Evolutionary conservation across 257 asterid species (phyloP), one percentile per base, ranked within the genome.

Genomic region (Solanum arcanum): DNA sequence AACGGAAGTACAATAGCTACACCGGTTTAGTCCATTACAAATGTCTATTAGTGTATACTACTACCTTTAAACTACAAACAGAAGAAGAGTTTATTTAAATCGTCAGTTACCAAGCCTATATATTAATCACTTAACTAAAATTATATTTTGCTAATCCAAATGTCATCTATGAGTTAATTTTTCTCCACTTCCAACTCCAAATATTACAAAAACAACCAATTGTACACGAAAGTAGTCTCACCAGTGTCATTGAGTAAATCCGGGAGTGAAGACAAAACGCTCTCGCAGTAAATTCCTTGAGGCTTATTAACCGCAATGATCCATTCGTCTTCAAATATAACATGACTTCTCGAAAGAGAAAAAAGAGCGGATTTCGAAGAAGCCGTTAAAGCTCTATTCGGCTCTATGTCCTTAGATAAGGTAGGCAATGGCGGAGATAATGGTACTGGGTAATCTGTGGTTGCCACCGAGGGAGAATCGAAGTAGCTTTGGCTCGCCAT

Each of bases 241-340:
- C 85, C n/a, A n/a, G 87, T 88, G 87, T 87, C 92, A 27, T 83
- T 39, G 35, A 93, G 95, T 88, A 94, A 92, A 89, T 6, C 52
- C 4, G 86, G 91, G 37, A 90, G 93, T 76, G 98, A 92, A 83
- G 97, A 89, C 80, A 96, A 87, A 60, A 95, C 83, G 85, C 72
- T 88, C 88, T 96, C 99, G 86, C 99, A 94, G 83, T 96, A 96
- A 89, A 96, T 84, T 11, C 98, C 98, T 33, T 84, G 96, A 88
- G 99, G 98, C 89, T 96, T 96, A 84, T 96, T 95, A 23, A 96
- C 92, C 25, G 98, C 98, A 87, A 96, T 91, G 85, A 95, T 92
- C 98, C 98, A 96, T 75, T 95, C 93, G 37, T 96, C 98, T 91
- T 96, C 96, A 88, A 94, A 95, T n/a, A 96, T 91, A 15, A 95